Percentiles rank a stretch among this genome's conserved stretches.
Evolutionary conservation across 78 protist genomes (phyloP).

Genomic region (Polysphondylium violaceum): DNA sequence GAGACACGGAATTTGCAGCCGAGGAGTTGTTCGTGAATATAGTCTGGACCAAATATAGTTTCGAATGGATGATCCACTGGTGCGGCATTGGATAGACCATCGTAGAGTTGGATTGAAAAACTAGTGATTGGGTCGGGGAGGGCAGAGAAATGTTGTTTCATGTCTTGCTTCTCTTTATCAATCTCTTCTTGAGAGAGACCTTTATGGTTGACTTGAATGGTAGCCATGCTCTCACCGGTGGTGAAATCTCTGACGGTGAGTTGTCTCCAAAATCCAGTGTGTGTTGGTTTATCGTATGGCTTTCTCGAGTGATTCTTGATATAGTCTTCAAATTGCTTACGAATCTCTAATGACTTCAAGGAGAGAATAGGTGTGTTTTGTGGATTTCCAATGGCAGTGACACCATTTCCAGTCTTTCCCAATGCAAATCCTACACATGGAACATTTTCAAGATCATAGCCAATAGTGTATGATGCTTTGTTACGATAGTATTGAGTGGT

Average conservation of each 20-base stretch:
- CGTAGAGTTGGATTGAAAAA: conserved; percentile 10
- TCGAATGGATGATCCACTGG: conserved; percentile 77
- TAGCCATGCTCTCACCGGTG: conserved; percentile 81
- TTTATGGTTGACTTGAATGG: conserved; percentile 49
- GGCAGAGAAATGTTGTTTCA: not conserved
- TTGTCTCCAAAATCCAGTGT: conserved; percentile 84
- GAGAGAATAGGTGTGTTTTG: conserved; percentile 20
- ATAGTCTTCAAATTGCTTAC: conserved; percentile 16
- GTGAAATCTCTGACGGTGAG: conserved; percentile 65
- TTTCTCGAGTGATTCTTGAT: not conserved
- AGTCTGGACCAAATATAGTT: conserved; percentile 55
- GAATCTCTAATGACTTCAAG: conserved; percentile 30
- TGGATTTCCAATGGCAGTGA: conserved; percentile 69
- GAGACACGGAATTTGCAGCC: conserved; percentile 72
- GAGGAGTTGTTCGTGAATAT: conserved; percentile 66
- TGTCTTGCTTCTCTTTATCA: not conserved
- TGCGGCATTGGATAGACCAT: conserved; percentile 71
- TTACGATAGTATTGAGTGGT: conserved; percentile 32
- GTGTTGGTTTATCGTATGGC: conserved; percentile 65
- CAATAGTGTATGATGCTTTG: conserved; percentile 62
- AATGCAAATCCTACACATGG: conserved; percentile 78
- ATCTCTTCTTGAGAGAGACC: conserved; percentile 23
- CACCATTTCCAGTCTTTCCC: conserved; percentile 67
- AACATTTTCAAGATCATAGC: not conserved
- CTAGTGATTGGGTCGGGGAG: conserved; percentile 4